phyloP scores from a whole-genome alignment of 306 rosid genomes.

The Abrus precatorius region DNA sequence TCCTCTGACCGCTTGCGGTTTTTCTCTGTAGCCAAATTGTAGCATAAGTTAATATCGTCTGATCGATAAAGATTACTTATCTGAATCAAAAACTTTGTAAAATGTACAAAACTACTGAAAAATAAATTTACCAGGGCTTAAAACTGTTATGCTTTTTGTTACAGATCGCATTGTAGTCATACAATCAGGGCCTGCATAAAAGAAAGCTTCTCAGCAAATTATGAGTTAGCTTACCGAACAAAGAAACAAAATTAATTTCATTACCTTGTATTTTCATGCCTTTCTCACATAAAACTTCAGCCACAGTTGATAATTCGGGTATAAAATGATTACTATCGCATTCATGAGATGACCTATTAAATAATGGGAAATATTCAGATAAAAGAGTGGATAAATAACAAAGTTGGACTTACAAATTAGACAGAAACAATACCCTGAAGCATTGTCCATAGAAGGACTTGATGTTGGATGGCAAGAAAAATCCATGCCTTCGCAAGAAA shows the following conservation, averaged over 20 bases:
- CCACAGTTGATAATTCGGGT: slow-evolving; percentile 68
- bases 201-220: slow-evolving; percentile 37
- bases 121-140: slow-evolving; percentile 78
- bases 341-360: slow-evolving; percentile 61
- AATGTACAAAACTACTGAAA: neutral
- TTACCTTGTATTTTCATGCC: slow-evolving; percentile 61
- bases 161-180: slow-evolving; percentile 72
- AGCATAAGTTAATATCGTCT: neutral
- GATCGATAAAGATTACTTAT: neutral
- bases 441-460: slow-evolving; percentile 53
- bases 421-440: slow-evolving; percentile 71
- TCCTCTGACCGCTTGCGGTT: slow-evolving; percentile 42
- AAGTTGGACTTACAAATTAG: slow-evolving; percentile 9
- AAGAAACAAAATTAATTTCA: slow-evolving; percentile 2
- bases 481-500: slow-evolving; percentile 64
- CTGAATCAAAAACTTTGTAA: neutral
- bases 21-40: slow-evolving; percentile 58
- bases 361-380: slow-evolving; percentile 34
- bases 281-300: slow-evolving; percentile 72
- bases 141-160: slow-evolving; percentile 73
- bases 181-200: slow-evolving; percentile 70
- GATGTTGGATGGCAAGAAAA: slow-evolving; percentile 62
- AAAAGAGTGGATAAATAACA: slow-evolving; percentile 21
- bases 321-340: slow-evolving; percentile 51
- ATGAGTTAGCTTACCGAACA: neutral